These are phyloP conservation scores for Thielaviopsis euricoi DNA, from an alignment of 2,329 filamentous ascomycete genomes.

Conservation along the genomic window DNA sequence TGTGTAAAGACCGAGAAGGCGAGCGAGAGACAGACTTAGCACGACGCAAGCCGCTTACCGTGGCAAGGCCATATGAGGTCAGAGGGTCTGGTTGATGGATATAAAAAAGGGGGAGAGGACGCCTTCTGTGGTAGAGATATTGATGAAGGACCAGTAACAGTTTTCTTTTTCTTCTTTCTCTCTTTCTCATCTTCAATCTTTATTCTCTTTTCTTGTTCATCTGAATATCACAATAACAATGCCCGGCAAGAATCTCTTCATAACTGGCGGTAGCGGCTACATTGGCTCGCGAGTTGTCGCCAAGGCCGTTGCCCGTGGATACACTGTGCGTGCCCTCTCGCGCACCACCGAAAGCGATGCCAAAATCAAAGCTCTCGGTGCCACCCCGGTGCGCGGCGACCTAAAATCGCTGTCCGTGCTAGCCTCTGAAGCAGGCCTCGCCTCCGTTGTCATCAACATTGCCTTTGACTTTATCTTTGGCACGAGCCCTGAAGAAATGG, in stretches of 20 bases:
- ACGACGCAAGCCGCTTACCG: too few relatives aligned
- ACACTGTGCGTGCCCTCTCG: conserved; percentile 25
- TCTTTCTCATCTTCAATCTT: neutral
- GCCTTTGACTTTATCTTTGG: conserved; percentile 20
- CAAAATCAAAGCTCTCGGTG: conserved; percentile 23
- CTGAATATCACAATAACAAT: neutral
- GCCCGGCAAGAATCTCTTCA: conserved; percentile 17
- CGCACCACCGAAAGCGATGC: conserved; percentile 21
- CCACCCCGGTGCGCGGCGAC: conserved; percentile 23
- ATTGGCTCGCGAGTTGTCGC: conserved; percentile 22
- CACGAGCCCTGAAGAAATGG: conserved; percentile 16
- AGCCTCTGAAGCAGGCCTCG: conserved; percentile 20
- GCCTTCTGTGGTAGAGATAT: too few relatives aligned
- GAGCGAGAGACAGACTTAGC: too few relatives aligned
- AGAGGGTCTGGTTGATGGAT: too few relatives aligned
- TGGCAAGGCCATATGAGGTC: too few relatives aligned
- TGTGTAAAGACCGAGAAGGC: too few relatives aligned
- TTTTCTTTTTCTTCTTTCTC: too few relatives aligned
- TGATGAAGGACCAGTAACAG: too few relatives aligned
- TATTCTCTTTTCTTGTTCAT: neutral
- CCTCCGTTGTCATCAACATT: conserved; percentile 28
- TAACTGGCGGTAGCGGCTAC: conserved; percentile 26
- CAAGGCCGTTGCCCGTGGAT: conserved; percentile 22
- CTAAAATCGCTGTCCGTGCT: conserved; percentile 23
- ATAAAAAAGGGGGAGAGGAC: too few relatives aligned